Conservation (phyloP, 768 basidiomycete genomes). For the Suillus spraguei region DNA sequence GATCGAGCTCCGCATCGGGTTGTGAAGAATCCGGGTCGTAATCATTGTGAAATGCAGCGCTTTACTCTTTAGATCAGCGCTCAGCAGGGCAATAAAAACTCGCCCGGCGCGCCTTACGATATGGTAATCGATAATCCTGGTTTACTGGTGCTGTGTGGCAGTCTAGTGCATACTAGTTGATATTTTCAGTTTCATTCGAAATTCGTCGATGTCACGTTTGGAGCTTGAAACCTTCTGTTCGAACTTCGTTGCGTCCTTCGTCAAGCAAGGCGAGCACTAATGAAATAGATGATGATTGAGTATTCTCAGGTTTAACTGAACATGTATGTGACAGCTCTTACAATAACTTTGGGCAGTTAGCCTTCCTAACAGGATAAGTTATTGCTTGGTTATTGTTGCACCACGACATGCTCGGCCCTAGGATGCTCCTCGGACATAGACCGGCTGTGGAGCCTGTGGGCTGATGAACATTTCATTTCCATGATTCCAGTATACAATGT, state of each 20-base stretch:
- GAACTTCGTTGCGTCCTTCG: constrained; percentile 25
- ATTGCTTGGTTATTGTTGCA: constrained; percentile 34
- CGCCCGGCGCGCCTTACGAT: no score
- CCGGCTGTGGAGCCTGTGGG: constrained; percentile 14
- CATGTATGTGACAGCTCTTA: constrained; percentile 13
- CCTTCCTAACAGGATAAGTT: neutral
- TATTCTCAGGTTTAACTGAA: neutral
- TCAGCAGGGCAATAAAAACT: no score
- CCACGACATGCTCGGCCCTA: constrained; percentile 32
- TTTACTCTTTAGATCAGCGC: no score
- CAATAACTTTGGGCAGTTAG: neutral
- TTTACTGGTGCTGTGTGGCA: no score
- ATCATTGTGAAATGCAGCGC: no score
- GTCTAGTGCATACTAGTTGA: no score
- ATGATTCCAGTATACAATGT: neutral
- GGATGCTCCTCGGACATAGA: constrained; percentile 4
- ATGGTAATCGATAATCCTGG: no score
- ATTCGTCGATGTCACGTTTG: neutral
- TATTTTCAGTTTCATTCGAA: no score
- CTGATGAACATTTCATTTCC: neutral
- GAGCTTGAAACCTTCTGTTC: neutral
- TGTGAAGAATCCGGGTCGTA: no score
- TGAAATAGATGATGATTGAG: constrained; percentile 17
- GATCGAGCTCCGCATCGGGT: no score
- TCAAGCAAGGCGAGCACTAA: constrained; percentile 31